Conservation (phyloP, 495 filamentous ascomycete species). For the Penicillium bialowiezense region DNA sequence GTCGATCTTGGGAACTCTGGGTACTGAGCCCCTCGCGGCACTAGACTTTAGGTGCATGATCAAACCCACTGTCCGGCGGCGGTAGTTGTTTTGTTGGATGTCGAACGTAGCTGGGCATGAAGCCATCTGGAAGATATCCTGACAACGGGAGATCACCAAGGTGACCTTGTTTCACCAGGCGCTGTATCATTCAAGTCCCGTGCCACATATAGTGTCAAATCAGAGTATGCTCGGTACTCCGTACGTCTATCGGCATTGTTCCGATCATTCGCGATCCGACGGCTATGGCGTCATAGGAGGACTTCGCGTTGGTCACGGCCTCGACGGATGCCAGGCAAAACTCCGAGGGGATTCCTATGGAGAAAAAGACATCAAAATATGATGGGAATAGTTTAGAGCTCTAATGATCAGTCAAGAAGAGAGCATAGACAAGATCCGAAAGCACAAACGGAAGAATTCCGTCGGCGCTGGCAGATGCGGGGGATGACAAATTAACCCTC, state of each 20-base stretch:
- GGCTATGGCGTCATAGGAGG: neutral
- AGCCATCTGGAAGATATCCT: neutral
- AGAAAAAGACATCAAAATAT: no score
- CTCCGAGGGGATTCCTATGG: no score
- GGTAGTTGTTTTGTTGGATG: neutral
- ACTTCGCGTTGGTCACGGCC: no score
- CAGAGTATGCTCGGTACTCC: neutral
- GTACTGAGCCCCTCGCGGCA: neutral
- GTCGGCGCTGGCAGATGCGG: constrained; percentile 4
- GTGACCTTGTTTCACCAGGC: neutral
- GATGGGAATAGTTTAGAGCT: no score
- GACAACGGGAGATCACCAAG: neutral
- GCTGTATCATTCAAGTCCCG: neutral
- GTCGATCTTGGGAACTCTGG: neutral
- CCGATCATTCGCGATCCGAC: neutral
- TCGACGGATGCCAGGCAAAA: no score
- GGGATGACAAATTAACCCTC: constrained; percentile 24
- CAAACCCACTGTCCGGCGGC: neutral
- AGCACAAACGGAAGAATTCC: neutral
- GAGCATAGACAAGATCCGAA: no score
- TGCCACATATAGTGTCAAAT: neutral
- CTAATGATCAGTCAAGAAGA: no score
- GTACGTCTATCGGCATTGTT: neutral
- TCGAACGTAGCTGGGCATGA: neutral
- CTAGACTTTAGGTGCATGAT: neutral